Conservation (phyloP, 2,329 filamentous ascomycete genomes). For the Spiromastix sp. region DNA sequence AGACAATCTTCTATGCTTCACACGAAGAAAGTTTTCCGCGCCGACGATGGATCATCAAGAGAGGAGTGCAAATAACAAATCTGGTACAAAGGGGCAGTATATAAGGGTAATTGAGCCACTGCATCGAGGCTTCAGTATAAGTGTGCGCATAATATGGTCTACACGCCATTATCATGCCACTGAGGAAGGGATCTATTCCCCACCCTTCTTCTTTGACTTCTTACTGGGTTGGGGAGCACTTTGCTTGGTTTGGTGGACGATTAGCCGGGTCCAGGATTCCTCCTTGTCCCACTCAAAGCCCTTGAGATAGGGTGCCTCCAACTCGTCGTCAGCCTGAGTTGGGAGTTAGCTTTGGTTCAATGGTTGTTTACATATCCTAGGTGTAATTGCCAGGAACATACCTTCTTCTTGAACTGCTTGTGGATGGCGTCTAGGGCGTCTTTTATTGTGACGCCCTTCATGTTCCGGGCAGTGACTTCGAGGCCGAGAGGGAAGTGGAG, state of each 20-base stretch:
- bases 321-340: conserved; percentile 73
- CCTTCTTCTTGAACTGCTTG: conserved; percentile 96
- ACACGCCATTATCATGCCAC: no score
- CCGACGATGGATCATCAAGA: no score
- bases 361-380: not conserved
- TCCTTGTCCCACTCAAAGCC: conserved; percentile 97
- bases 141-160: no score
- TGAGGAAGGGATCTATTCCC: conserved; percentile 17
- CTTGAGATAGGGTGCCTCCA: conserved; percentile 75
- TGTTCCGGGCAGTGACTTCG: conserved; percentile 78
- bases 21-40: no score
- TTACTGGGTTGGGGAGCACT: conserved; percentile 44
- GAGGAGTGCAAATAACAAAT: no score
- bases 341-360: conserved; percentile 10
- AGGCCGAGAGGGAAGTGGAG: conserved; percentile 82
- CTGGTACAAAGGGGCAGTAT: no score
- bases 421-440: conserved; percentile 91
- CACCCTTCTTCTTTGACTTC: conserved; percentile 55
- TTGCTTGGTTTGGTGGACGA: conserved; percentile 75
- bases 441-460: conserved; percentile 94
- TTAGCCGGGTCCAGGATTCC: conserved; percentile 76
- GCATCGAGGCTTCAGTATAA: no score
- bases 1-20: no score
- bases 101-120: no score
- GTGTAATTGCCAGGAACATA: conserved; percentile 34